Conservation (phyloP, 805 yeast species). For the Wickerhamomyces bovis region DNA sequence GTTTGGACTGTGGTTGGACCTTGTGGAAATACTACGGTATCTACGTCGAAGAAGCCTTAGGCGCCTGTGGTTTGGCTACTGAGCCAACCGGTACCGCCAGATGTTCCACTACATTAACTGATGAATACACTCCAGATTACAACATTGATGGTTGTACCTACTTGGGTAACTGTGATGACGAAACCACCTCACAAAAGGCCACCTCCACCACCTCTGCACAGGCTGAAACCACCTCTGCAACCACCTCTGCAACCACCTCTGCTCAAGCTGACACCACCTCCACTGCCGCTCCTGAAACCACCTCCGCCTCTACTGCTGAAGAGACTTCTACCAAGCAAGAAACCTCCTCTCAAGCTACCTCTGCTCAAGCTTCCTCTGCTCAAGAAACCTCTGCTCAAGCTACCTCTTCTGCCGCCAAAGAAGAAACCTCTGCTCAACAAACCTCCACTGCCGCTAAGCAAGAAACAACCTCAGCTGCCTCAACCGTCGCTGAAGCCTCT, state of each 20-base stretch:
- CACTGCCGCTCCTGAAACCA: slow-evolving; percentile 6
- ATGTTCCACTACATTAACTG: slow-evolving; percentile 19
- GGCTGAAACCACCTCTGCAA: slow-evolving; percentile 11
- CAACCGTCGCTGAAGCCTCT: slow-evolving; percentile 7
- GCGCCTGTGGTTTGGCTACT: slow-evolving; percentile 22
- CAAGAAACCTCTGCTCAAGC: slow-evolving; percentile 5
- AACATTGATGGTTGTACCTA: slow-evolving; percentile 28
- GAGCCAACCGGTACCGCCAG: slow-evolving; percentile 23
- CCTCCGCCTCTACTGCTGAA: slow-evolving; percentile 5
- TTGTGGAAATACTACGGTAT: slow-evolving; percentile 29
- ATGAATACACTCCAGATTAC: slow-evolving; percentile 11
- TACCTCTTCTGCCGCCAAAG: slow-evolving; percentile 2
- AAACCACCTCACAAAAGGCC: slow-evolving; percentile 15
- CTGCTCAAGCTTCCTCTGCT: slow-evolving; percentile 5
- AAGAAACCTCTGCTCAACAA: slow-evolving; percentile 6
- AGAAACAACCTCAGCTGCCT: slow-evolving; percentile 5
- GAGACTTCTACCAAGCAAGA: slow-evolving; percentile 3
- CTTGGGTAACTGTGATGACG: slow-evolving; percentile 31
- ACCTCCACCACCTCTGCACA: slow-evolving; percentile 2
- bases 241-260: slow-evolving; percentile 9
- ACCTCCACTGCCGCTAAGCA: no score
- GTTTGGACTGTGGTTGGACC: slow-evolving; percentile 35
- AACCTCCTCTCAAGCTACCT: slow-evolving; percentile 1
- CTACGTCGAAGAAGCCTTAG: slow-evolving; percentile 25
- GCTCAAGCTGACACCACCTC: slow-evolving; percentile 12